Evolutionary conservation across 306 rosid species (phyloP), one percentile per base, ranked within the genome.

Genomic region (Cicer bijugum): DNA sequence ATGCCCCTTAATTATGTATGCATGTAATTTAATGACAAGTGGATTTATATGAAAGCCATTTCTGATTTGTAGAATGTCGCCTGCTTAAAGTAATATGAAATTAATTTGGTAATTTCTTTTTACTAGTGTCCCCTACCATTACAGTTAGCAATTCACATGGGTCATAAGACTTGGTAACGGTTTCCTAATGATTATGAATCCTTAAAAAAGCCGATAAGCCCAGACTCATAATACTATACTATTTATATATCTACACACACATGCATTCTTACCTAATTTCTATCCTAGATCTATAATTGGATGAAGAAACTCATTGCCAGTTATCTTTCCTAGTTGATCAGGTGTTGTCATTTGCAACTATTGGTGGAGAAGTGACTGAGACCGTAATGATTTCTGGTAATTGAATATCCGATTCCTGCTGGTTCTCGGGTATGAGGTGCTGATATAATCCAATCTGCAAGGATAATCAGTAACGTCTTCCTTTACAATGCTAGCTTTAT

Each of bases 11-110:
- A 63, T 63, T 17, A 62, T 74, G 83, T 62, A 46, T 78, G 86
- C 78, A 46, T 83, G 78, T 83, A 75, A 83, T 70, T 70, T 74
- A 38, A 15, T 75, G 66, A 74, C 65, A 9, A 63, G 45, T 71
- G 59, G 61, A 43, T 59, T 72, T 72, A 46, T 69, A 37, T 63
- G 70, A 52, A 60, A 42, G 59, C 60, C 63, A 23, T 69, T 44
- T 67, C 40, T 72, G 67, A 39, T 68, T 14, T 63, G 19, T 19
- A 48, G 53, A 33, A 10, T 66, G 67, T 42, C 23, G 1, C 57
- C 56, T 14, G 10, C 45, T 20, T 59, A 57, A 66, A 67, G 39
- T 17, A 48, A 20, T 76, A 11, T 58, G 62, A 67, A 57, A 44
- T 67, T 72, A 38, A 39, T 20, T 52, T 62, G 67, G 35, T 44